Evolutionary conservation across 1,284 basidiomycete genomes (phyloP).

Genomic region (Blastosporella zonata): DNA sequence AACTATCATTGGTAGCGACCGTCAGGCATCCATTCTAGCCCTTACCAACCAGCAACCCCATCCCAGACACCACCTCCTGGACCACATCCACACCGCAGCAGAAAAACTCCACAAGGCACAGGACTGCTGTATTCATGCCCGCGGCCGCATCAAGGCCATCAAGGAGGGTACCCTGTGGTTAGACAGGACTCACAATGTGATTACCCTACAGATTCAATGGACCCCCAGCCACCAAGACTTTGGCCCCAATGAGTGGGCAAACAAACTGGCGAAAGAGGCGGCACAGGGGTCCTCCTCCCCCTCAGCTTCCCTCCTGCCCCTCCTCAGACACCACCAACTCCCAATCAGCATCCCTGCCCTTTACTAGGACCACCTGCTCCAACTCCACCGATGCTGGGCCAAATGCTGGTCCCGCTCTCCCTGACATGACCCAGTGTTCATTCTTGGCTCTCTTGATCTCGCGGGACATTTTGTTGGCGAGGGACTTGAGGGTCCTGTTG

Average conservation of each 20-base stretch:
- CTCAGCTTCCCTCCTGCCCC: neutral
- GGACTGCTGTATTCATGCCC: no score
- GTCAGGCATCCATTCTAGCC: neutral
- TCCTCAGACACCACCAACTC: neutral
- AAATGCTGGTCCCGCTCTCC: no score
- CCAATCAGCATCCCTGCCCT: neutral
- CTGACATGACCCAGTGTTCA: no score
- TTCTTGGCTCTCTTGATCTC: no score
- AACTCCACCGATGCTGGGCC: no score
- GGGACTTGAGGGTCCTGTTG: no score
- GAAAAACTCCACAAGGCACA: no score
- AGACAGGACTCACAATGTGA: neutral
- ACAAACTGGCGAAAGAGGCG: neutral
- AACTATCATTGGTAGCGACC: neutral
- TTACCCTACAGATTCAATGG: slow-evolving; percentile 8
- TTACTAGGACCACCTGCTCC: neutral
- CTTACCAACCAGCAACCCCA: neutral
- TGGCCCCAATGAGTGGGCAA: neutral
- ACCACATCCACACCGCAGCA: neutral
- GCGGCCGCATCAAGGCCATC: no score
- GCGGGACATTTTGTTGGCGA: no score
- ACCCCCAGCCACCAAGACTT: neutral
- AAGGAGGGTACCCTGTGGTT: neutral
- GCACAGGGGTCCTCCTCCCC: neutral
- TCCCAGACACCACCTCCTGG: neutral